Evolutionary conservation across 2,329 filamentous ascomycete species (phyloP).

Genomic region (Aureobasidium sp.): DNA sequence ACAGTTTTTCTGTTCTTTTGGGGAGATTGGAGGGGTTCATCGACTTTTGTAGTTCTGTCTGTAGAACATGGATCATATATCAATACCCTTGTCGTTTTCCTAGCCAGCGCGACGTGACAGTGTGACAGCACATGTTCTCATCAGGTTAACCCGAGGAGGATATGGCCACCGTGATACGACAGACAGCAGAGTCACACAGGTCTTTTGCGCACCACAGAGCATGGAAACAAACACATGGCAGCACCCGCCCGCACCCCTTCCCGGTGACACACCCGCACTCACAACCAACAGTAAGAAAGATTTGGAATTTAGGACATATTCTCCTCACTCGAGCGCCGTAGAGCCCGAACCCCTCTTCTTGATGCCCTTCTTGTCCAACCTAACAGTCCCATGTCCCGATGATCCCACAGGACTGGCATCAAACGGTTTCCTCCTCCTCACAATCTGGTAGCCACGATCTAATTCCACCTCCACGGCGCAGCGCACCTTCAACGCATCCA

Average conservation of each 20-base stretch:
- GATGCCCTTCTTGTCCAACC: constrained; percentile 4
- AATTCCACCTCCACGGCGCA: constrained; percentile 83
- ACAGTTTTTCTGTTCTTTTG: too few species aligned
- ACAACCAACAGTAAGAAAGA: not conserved
- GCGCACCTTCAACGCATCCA: constrained; percentile 70
- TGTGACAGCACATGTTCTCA: not conserved
- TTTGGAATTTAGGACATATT: not conserved
- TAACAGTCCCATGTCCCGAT: not conserved
- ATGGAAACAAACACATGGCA: not conserved
- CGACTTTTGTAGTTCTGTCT: not conserved
- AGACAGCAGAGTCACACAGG: not conserved
- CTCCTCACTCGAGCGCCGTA: not conserved
- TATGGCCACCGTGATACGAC: not conserved
- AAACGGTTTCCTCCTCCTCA: constrained; percentile 47
- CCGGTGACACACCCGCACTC: too few species aligned
- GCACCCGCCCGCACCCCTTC: not conserved
- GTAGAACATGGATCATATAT: not conserved
- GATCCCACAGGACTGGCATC: constrained; percentile 28
- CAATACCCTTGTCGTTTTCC: not conserved
- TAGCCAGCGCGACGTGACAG: not conserved
- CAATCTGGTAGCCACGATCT: constrained; percentile 73
- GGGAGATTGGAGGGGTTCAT: too few species aligned
- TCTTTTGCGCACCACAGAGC: not conserved
- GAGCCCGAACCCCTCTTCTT: constrained; percentile 1
- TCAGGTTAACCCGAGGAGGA: not conserved